Base-by-base conservation (phyloP, 495 filamentous ascomycete genomes). In the Penicillium macrosclerotiorum region DNA sequence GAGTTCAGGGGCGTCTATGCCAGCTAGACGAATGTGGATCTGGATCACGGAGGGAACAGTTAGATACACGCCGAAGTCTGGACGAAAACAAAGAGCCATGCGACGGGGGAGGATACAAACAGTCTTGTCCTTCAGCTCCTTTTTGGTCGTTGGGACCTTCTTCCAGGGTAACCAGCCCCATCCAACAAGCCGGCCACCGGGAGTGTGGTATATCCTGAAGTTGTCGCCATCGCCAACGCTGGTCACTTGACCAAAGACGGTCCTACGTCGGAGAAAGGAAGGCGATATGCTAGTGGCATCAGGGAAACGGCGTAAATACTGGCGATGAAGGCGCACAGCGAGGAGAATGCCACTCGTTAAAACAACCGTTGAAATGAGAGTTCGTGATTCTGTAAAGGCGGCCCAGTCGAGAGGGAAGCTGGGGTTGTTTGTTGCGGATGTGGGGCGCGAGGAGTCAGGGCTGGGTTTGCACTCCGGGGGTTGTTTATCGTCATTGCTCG, bases 151-250 rank as follows among this genome's bases (percentile, higher is more conserved):
- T 2, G 90, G 89, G 2, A 95, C 79, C 35, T 68, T 82, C 53
- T 89, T 82, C 65, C 84, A 77, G 0, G 81, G 82, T 41, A 94
- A 57, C 90, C 89, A 96, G 9, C 84, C 90, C 94, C 94, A 98
- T 37, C 93, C 93, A 9, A 84, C 75, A 14, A 92, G 58, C 36
- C 88, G 72, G 9, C 93, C 93, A 9, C 94, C 93, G 0, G 93
- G 93, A 0, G 90, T 96, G 65, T 98, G 93, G 62, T 85, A 98
- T 7, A 98, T 63, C 39, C 90, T 81, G 62, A 98, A 96, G 51
- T 90, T 90, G 60, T 98, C 93, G 0, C 89, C 94, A 73, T 98
- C 93, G 37, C 94, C 94, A 18, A 98, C 93, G 50, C 86, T 90
- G 20, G 93, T 96, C 3, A 96, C 93, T 42, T 72, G 76, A 6